A percentile compares a stretch with the other conserved stretches of the same genome.
Conservation (phyloP, 805 yeast genomes). For the Brettanomyces sp. region DNA sequence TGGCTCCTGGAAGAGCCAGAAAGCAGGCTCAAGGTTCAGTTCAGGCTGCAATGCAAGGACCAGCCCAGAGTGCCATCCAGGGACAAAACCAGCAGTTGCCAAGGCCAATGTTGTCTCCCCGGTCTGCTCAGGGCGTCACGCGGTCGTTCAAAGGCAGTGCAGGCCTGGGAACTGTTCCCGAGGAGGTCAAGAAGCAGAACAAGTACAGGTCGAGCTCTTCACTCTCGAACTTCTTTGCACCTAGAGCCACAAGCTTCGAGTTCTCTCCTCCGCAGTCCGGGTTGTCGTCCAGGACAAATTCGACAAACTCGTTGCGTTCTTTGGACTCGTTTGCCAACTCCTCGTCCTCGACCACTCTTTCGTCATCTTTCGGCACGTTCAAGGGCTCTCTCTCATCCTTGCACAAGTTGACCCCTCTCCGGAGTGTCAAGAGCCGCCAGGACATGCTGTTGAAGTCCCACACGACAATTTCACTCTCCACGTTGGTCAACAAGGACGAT, state of each 20-base stretch:
- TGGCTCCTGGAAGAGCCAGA: slow-evolving; percentile 2
- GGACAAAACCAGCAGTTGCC: no score
- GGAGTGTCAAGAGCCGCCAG: slow-evolving; percentile 14
- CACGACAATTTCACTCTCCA: slow-evolving; percentile 12
- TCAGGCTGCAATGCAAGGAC: no score
- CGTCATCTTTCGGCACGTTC: slow-evolving; percentile 11
- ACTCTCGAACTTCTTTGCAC: background rate
- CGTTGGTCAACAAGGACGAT: slow-evolving; percentile 13
- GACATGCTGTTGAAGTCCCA: slow-evolving; percentile 15
- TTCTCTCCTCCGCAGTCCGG: slow-evolving; percentile 22
- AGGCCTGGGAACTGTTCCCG: no score
- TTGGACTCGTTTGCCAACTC: slow-evolving; percentile 17
- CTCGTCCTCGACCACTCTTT: slow-evolving; percentile 20
- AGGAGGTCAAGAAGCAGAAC: background rate
- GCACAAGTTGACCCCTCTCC: slow-evolving; percentile 56
- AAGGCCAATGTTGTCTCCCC: no score
- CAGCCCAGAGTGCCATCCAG: no score
- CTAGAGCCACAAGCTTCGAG: slow-evolving; percentile 5
- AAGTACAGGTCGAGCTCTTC: background rate
- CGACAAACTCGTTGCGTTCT: slow-evolving; percentile 23
- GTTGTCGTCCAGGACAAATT: slow-evolving; percentile 23
- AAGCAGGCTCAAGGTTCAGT: no score
- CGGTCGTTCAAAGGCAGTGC: background rate
- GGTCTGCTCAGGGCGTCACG: background rate
- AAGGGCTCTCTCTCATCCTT: slow-evolving; percentile 34